phyloP scores from a whole-genome alignment of 768 basidiomycete species.

The Butyriboletus loyo region DNA sequence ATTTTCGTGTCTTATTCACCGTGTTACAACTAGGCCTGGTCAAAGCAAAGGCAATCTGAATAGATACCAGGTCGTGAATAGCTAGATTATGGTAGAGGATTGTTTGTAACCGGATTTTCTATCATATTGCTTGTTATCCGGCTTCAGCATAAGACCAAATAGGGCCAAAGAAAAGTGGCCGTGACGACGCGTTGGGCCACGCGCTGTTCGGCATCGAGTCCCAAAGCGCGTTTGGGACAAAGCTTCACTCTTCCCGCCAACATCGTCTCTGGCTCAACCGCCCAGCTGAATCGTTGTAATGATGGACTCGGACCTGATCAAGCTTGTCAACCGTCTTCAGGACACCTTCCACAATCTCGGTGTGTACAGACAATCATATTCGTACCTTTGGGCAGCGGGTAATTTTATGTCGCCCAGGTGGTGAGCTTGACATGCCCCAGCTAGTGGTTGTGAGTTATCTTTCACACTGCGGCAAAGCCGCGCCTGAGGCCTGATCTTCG shows the following conservation, averaged over 20 bases:
- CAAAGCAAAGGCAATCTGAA: conserved; percentile 87
- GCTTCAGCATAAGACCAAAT: conserved; percentile 22
- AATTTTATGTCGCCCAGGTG: conserved; percentile 46
- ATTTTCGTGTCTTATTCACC: background rate
- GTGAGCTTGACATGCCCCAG: conserved; percentile 92
- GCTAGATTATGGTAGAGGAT: conserved; percentile 30
- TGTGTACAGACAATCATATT: conserved; percentile 36
- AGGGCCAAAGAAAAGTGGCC: conserved; percentile 30
- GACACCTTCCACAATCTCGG: conserved; percentile 89
- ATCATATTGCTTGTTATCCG: background rate
- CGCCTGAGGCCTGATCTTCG: conserved; percentile 3
- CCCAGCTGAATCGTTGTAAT: conserved; percentile 4
- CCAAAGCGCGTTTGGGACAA: conserved; percentile 19
- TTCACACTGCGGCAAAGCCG: background rate
- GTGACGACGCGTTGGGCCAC: conserved; percentile 32
- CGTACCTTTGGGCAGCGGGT: conserved; percentile 2
- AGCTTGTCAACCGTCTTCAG: conserved; percentile 92
- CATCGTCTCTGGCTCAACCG: conserved; percentile 2
- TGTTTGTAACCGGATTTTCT: conserved; percentile 5
- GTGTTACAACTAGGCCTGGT: conserved; percentile 63
- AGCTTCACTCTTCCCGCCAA: conserved; percentile 1
- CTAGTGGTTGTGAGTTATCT: conserved; percentile 70
- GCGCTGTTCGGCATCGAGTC: conserved; percentile 6
- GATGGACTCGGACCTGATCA: conserved; percentile 95
- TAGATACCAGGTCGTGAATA: conserved; percentile 9